These are phyloP conservation scores for Sarcodon sp. DNA, from an alignment of 768 basidiomycete genomes.

Conservation along the genomic window DNA sequence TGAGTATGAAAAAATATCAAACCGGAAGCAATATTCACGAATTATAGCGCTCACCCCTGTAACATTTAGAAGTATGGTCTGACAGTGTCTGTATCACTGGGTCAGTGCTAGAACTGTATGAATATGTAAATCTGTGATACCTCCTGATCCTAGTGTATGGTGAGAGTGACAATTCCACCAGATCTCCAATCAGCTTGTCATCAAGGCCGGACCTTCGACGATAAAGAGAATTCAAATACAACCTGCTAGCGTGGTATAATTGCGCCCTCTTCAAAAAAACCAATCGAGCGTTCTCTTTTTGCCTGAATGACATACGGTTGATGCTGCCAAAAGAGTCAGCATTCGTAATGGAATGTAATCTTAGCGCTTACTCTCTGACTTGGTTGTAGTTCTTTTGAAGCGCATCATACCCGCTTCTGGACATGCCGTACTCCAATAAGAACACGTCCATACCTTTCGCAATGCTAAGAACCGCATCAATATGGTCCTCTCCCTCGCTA, in stretches of 20 bases:
- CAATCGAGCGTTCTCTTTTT: conserved; percentile 64
- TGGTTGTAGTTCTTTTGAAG: conserved; percentile 58
- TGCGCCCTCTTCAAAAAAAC: conserved; percentile 71
- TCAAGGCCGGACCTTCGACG: conserved; percentile 66
- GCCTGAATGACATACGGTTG: conserved; percentile 55
- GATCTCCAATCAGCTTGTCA: conserved; percentile 50
- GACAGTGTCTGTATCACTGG: conserved; percentile 41
- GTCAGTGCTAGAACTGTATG: background rate
- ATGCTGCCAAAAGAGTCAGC: conserved; percentile 24
- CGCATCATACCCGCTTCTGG: conserved; percentile 40
- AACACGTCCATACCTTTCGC: conserved; percentile 66
- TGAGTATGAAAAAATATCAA: conserved; percentile 12
- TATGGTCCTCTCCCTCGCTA: conserved; percentile 65
- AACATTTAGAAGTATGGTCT: conserved; percentile 49
- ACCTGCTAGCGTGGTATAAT: conserved; percentile 60
- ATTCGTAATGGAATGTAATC: background rate
- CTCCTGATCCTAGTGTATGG: conserved; percentile 69
- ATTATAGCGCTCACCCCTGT: conserved; percentile 36
- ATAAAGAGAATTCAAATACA: conserved; percentile 69
- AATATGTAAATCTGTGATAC: conserved; percentile 13
- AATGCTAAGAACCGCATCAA: conserved; percentile 71
- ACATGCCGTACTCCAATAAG: conserved; percentile 60
- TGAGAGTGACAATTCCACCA: conserved; percentile 66
- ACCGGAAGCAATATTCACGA: background rate
- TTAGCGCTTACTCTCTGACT: conserved; percentile 39